A percentile compares a stretch with the other conserved stretches of the same genome.
Evolutionary conservation across 1,139 yeast genomes (phyloP).

Genomic region (Candida pseudoviswanathii): DNA sequence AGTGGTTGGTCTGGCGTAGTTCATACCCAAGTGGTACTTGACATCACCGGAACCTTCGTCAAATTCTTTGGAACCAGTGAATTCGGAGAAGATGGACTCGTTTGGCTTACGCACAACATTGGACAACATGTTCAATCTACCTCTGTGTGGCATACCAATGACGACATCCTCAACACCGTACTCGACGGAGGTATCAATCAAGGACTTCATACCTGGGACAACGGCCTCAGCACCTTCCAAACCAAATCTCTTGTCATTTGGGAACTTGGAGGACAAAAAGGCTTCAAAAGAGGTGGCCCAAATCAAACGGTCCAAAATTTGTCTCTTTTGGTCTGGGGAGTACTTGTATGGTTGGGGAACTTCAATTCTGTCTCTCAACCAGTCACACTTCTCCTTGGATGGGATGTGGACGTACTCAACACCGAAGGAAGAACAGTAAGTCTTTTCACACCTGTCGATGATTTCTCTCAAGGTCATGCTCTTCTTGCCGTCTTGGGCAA

Average conservation of each 20-base stretch:
- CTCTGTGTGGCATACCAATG: constrained; percentile 99
- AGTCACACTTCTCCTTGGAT: constrained; percentile 92
- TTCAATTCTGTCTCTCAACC: constrained; percentile 97
- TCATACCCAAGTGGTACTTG: constrained; percentile 98
- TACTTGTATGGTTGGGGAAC: constrained; percentile 87
- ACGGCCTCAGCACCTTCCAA: constrained; percentile 97
- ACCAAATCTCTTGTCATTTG: constrained; percentile 98
- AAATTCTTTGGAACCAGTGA: constrained; percentile 83
- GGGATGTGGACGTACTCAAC: constrained; percentile 97
- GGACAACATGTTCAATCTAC: constrained; percentile 95
- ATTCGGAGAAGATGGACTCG: constrained; percentile 95
- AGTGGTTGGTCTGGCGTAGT: constrained; percentile 97
- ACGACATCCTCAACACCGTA: constrained; percentile 93
- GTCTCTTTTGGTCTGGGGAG: constrained; percentile 88
- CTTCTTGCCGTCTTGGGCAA: constrained; percentile 68
- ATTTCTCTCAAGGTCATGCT: constrained; percentile 76
- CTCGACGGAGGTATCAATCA: constrained; percentile 93
- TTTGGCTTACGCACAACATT: constrained; percentile 98
- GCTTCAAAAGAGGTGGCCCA: constrained; percentile 96
- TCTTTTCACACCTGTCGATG: constrained; percentile 73
- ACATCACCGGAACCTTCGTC: constrained; percentile 98
- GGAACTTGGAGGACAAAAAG: constrained; percentile 92
- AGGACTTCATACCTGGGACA: constrained; percentile 95
- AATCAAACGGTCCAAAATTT: constrained; percentile 91
- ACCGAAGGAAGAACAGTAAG: constrained; percentile 90